A percentile compares a stretch with the other conserved stretches of the same genome.
Evolutionary conservation across 805 yeast genomes (phyloP).

Genomic region (Ogataea trehalophila): DNA sequence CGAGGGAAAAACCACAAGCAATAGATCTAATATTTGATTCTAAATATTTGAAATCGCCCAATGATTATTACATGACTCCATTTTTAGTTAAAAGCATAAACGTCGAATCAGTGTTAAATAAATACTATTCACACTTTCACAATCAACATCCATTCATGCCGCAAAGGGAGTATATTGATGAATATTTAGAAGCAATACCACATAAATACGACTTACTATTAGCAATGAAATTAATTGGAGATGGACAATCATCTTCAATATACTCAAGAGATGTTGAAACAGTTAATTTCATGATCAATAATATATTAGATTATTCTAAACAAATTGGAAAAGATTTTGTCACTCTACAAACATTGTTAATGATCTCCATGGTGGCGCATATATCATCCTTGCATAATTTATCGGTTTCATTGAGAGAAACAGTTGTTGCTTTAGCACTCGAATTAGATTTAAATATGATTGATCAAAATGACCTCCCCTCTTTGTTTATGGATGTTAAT

Average conservation of each 20-base stretch:
- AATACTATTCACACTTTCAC: slow-evolving; percentile 37
- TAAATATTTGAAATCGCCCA: slow-evolving; percentile 12
- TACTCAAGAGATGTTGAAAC: slow-evolving; percentile 38
- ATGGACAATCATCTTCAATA: slow-evolving; percentile 37
- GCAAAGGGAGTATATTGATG: slow-evolving; percentile 29
- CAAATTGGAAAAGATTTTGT: slow-evolving; percentile 38
- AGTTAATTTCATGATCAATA: slow-evolving; percentile 33
- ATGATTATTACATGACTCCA: slow-evolving; percentile 28
- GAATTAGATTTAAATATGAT: slow-evolving; percentile 35
- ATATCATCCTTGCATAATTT: slow-evolving; percentile 48
- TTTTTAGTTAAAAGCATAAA: slow-evolving; percentile 23
- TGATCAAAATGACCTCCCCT: slow-evolving; percentile 29
- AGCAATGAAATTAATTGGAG: slow-evolving; percentile 45
- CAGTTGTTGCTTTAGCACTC: slow-evolving; percentile 35
- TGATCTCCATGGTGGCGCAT: slow-evolving; percentile 42
- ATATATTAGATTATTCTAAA: slow-evolving; percentile 28
- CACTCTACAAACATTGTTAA: slow-evolving; percentile 37
- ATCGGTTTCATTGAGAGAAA: slow-evolving; percentile 38
- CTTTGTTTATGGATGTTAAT: slow-evolving; percentile 30
- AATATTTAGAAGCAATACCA: slow-evolving; percentile 31
- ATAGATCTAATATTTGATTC: slow-evolving; percentile 24
- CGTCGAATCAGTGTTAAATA: slow-evolving; percentile 21
- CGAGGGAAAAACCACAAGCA: slow-evolving; percentile 21
- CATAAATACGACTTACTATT: slow-evolving; percentile 38
- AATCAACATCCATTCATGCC: slow-evolving; percentile 46